Percentiles rank a stretch among this genome's conserved stretches.
These are phyloP conservation scores for Aspergillus sp. DNA, from an alignment of 2,329 filamentous ascomycete species.

Conservation along the genomic window DNA sequence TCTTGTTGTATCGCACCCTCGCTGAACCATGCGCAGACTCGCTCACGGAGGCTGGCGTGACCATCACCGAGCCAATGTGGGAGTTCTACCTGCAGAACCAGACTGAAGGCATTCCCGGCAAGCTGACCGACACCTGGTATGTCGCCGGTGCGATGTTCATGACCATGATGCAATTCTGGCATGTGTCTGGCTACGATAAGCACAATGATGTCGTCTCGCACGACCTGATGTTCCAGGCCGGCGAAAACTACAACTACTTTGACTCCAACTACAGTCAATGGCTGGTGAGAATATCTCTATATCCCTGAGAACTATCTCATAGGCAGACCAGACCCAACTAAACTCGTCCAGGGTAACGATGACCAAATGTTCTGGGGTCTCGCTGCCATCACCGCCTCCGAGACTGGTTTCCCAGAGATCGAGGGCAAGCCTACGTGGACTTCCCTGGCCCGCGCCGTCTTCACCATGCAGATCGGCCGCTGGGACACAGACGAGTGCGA, in stretches of 20 bases:
- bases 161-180: slow-evolving; percentile 76
- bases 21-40: slow-evolving; percentile 13
- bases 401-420: slow-evolving; percentile 71
- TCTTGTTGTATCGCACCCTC: not conserved
- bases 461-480: slow-evolving; percentile 69
- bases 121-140: slow-evolving; percentile 49
- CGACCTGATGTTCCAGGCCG: slow-evolving; percentile 70
- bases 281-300: slow-evolving; percentile 10
- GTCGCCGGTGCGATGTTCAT: slow-evolving; percentile 68
- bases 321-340: too few species aligned
- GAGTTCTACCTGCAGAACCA: slow-evolving; percentile 28
- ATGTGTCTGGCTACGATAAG: slow-evolving; percentile 68
- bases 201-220: slow-evolving; percentile 68
- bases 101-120: slow-evolving; percentile 31
- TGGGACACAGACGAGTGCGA: slow-evolving; percentile 66
- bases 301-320: too few species aligned
- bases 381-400: slow-evolving; percentile 72
- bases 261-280: slow-evolving; percentile 53
- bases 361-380: slow-evolving; percentile 75
- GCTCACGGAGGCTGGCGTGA: slow-evolving; percentile 24
- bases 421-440: slow-evolving; percentile 69
- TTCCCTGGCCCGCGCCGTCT: slow-evolving; percentile 70
- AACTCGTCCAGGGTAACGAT: slow-evolving; percentile 42
- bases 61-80: slow-evolving; percentile 31
- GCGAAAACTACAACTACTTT: slow-evolving; percentile 72